These are phyloP conservation scores for Aspergillus tamarii DNA, from an alignment of 2,329 filamentous ascomycete species.

Conservation along the genomic window DNA sequence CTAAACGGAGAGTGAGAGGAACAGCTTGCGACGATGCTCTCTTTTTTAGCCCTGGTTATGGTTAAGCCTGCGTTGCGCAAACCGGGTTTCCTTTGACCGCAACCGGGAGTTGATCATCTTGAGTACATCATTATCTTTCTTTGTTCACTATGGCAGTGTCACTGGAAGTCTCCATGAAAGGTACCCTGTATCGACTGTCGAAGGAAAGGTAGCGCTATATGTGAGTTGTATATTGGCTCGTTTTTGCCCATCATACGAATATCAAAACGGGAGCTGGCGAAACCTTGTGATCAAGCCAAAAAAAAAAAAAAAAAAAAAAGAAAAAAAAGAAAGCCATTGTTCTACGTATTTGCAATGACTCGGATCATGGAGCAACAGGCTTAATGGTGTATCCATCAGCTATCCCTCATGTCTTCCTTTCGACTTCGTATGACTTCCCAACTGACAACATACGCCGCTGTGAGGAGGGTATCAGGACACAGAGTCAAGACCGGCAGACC, in stretches of 20 bases:
- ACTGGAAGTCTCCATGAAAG: background rate
- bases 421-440: background rate
- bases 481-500: background rate
- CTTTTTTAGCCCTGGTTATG: background rate
- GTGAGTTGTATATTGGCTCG: background rate
- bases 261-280: background rate
- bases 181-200: background rate
- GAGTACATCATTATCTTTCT: background rate
- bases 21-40: background rate
- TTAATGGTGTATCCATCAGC: background rate
- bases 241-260: background rate
- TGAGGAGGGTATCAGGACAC: background rate
- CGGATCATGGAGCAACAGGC: background rate
- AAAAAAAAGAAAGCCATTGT: background rate
- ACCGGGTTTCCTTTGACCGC: slow-evolving; percentile 24
- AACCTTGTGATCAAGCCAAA: background rate
- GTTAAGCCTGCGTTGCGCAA: slow-evolving; percentile 17
- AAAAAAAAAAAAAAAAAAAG: background rate
- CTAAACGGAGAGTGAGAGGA: background rate
- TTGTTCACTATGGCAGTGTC: background rate
- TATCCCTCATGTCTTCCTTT: background rate
- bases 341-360: background rate
- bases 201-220: background rate
- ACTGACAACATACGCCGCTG: background rate
- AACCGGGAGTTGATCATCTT: slow-evolving; percentile 19